Evolutionary conservation across 306 rosid species (phyloP), one percentile per base, ranked within the genome.

Genomic region (Vicia villosa): DNA sequence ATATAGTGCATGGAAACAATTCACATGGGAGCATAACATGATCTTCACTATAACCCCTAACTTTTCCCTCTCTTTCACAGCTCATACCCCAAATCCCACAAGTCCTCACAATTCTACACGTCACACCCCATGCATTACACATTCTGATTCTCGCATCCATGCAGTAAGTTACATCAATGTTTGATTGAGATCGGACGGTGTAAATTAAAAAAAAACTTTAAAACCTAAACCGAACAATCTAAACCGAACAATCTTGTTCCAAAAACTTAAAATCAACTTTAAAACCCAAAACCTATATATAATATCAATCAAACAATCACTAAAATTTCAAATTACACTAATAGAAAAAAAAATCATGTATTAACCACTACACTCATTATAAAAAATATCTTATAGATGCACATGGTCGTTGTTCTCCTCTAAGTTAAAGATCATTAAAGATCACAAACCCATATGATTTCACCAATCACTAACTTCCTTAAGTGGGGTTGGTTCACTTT

Each of bases 1-100:
- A 79, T 74, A 80, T 77, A 78, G 85, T 83, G 90, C 83, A 73
- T 84, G 90, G 81, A 67, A 89, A 77, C 87, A 81, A 76, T 66
- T 81, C 96, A 92, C 96, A 86, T 89, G 97, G 96, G 87, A 14
- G 76, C 78, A 72, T 75, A 84, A 75, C 80, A 74, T 81, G 65
- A 82, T 80, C 79, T 73, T 80, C 74, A 72, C 84, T 70, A 49
- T 4, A 38, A 20, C 41, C 12, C 69, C 73, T 60, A 68, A 41
- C 71, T 68, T 67, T 78, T 73, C 30, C 65, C 22, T 73, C 58
- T 66, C 79, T 73, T 66, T 77, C 83, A 79, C 79, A 80, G 77
- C 80, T 80, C 79, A 79, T 69, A 63, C 63, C 68, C 72, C 79
- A 60, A 73, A 67, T 28, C 45, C 66, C 74, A 76, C 75, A 60